Evolutionary conservation across 768 basidiomycete species (phyloP), one percentile per base, ranked within the genome.

Genomic region (Mycena polygramma): DNA sequence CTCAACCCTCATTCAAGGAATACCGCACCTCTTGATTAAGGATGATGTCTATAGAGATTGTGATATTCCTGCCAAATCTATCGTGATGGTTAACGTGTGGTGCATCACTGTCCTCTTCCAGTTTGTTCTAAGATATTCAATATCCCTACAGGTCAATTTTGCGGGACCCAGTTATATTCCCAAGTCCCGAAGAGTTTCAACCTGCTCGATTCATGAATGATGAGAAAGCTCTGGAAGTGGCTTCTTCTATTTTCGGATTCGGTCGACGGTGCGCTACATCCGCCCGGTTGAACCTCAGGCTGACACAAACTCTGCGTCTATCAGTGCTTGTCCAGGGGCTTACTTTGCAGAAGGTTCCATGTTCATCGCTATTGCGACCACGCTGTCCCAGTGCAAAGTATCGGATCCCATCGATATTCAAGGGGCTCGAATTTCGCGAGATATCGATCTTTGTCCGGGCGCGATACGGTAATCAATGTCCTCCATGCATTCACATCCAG

Each of bases 151-250:
- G 82, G 82, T 77, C 83, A 10, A 83, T 83, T 45, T 63, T 83
- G 30, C 82, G 83, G 37, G 81, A 85, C 68, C 78, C 78, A 24
- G 70, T 75, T 26, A 76, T 75, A 39, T 85, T 83, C 62, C 68
- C 69, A 8, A 79, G 77, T 35, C 80, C 83, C 1, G 74, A 75
- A 70, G 74, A 71, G 19, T 85, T 82, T 77, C 63, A 77, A 48
- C 84, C 84, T 24, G 81, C 81, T 48, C 78, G 84, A 53, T 85
- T 83, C 77, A 52, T 84, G 55, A 76, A 66, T 24, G 45, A 75
- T 55, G 75, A 82, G 43, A 57, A 69, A 19, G 67, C 72, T 7
- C 68, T 81, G 46, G 77, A 77, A 24, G 79, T 81, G 63, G 81
- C 81, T 8, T 72, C 72, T 2, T 72, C 77, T 39, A 79, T 79